These are phyloP conservation scores for Coprinellus micaceus DNA, from an alignment of 768 basidiomycete species.

Conservation along the genomic window DNA sequence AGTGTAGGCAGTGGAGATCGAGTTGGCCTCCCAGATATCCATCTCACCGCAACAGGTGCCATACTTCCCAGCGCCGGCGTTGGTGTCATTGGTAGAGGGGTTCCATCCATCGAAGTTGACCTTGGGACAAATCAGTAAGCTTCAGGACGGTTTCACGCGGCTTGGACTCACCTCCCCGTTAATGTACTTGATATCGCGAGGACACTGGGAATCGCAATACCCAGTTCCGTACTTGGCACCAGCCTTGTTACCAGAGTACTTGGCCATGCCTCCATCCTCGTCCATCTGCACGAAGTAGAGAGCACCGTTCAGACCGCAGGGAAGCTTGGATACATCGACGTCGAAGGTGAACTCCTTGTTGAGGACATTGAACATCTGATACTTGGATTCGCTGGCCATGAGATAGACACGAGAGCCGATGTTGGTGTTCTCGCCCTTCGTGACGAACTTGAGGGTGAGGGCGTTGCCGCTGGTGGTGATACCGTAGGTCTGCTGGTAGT, in stretches of 20 bases:
- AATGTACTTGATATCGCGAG: slow-evolving; percentile 58
- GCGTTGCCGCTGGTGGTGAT: slow-evolving; percentile 45
- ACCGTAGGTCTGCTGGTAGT: slow-evolving; percentile 50
- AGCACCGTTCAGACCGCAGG: too few species aligned
- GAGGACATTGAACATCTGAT: too few species aligned
- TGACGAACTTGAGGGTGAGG: slow-evolving; percentile 48
- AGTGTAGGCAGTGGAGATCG: slow-evolving; percentile 45
- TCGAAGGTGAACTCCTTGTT: slow-evolving; percentile 63
- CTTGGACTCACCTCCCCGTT: slow-evolving; percentile 41
- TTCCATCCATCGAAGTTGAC: slow-evolving; percentile 46
- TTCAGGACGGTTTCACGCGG: not conserved
- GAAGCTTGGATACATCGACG: slow-evolving; percentile 55
- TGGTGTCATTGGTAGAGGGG: slow-evolving; percentile 32
- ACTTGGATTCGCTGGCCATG: slow-evolving; percentile 39
- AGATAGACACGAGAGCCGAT: slow-evolving; percentile 48
- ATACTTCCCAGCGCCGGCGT: slow-evolving; percentile 42
- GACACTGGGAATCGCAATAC: slow-evolving; percentile 48
- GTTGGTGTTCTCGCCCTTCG: slow-evolving; percentile 33
- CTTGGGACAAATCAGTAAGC: slow-evolving; percentile 27
- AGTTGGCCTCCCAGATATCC: slow-evolving; percentile 60
- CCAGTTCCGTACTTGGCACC: slow-evolving; percentile 43
- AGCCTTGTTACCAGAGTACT: slow-evolving; percentile 51
- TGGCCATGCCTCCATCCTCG: slow-evolving; percentile 39
- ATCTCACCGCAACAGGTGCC: slow-evolving; percentile 59
- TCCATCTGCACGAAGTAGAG: slow-evolving; percentile 55